These are phyloP conservation scores for Monilinia laxa DNA, from an alignment of 2,329 filamentous ascomycete genomes.

Conservation along the genomic window DNA sequence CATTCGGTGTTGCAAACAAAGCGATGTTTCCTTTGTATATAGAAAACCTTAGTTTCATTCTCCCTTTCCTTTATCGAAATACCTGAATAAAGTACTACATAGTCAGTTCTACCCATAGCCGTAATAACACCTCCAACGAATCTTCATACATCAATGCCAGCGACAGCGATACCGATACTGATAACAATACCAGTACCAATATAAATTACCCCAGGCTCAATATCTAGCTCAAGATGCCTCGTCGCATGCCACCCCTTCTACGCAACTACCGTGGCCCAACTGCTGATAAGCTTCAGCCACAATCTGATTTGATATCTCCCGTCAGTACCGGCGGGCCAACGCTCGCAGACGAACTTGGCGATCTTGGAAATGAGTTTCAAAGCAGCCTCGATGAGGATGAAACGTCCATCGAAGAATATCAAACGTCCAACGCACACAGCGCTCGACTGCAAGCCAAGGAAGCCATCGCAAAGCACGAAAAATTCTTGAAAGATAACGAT, in stretches of 20 bases:
- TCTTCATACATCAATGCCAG: background rate
- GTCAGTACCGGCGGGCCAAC: background rate
- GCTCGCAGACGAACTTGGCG: background rate
- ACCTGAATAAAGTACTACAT: background rate
- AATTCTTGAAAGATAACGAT: background rate
- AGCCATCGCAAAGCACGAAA: background rate
- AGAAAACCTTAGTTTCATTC: background rate
- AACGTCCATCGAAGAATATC: too few relatives aligned
- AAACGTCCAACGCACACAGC: too few relatives aligned
- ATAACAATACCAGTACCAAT: too few relatives aligned
- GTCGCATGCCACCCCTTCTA: background rate
- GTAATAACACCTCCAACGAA: too few relatives aligned
- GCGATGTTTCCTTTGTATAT: background rate
- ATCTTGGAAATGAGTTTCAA: background rate
- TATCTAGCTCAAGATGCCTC: background rate
- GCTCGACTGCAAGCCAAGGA: background rate
- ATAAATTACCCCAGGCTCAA: background rate
- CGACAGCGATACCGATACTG: too few relatives aligned
- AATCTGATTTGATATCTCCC: background rate
- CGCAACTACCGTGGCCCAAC: background rate
- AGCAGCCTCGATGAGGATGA: too few relatives aligned
- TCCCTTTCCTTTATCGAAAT: background rate
- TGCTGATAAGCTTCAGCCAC: background rate
- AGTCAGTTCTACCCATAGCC: background rate
- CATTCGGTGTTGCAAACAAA: background rate